These are phyloP conservation scores for Lignosus rhinocerotis DNA, from an alignment of 1,284 basidiomycete genomes.

Conservation along the genomic window DNA sequence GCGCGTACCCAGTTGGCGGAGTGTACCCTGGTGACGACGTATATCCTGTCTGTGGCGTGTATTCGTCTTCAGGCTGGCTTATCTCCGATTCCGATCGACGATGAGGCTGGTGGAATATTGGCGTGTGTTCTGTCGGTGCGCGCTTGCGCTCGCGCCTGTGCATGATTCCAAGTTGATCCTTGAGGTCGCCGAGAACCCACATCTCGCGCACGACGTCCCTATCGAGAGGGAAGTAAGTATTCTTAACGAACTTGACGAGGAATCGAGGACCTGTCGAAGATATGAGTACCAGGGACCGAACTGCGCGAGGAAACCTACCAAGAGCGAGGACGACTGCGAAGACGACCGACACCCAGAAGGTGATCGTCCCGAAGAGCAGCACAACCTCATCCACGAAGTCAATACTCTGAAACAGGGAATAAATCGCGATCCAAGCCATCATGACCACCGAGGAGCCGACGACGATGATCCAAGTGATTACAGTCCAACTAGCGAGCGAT, in stretches of 20 bases:
- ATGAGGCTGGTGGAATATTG: slow-evolving; percentile 69
- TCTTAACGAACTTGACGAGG: slow-evolving; percentile 66
- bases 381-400: slow-evolving; percentile 76
- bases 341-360: slow-evolving; percentile 82
- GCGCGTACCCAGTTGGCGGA: too few relatives aligned
- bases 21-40: neutral
- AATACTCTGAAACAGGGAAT: slow-evolving; percentile 70
- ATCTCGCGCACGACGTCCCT: slow-evolving; percentile 87
- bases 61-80: slow-evolving; percentile 27
- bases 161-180: slow-evolving; percentile 76
- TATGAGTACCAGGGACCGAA: slow-evolving; percentile 2
- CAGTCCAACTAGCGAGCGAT: slow-evolving; percentile 70
- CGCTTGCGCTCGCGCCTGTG: slow-evolving; percentile 50
- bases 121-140: slow-evolving; percentile 54
- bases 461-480: slow-evolving; percentile 81
- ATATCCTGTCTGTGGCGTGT: slow-evolving; percentile 2
- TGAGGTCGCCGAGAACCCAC: slow-evolving; percentile 85
- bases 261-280: slow-evolving; percentile 62
- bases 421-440: slow-evolving; percentile 84
- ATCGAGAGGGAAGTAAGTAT: slow-evolving; percentile 73
- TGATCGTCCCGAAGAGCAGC: slow-evolving; percentile 75
- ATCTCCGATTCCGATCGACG: slow-evolving; percentile 64
- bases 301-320: slow-evolving; percentile 44
- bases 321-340: slow-evolving; percentile 72
- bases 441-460: slow-evolving; percentile 80